Base-by-base conservation (phyloP, 176 grass and related monocot genomes). In the Zoysia japonica region DNA sequence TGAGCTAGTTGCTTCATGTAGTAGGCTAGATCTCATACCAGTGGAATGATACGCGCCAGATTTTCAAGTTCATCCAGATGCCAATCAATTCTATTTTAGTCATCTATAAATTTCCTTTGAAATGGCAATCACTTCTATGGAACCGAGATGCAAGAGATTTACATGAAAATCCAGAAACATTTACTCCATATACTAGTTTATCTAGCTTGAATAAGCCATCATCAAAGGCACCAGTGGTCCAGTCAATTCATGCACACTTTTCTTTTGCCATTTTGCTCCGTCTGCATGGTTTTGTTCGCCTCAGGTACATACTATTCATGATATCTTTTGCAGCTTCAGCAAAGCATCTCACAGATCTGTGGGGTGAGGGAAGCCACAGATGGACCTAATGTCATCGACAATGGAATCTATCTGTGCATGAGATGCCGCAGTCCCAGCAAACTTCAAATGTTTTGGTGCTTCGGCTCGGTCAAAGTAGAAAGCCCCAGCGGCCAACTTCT, bases 401-500 rank as follows among this genome's bases (percentile, higher is more conserved):
- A 97, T 83, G 1, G 70, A 80, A 78, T 86, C 82, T 45, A 92
- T 97, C 59, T 84, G 62, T 0, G 62, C 76, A 44, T 94, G 94
- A 8, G 94, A 94, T 39, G 61, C 9, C 13, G 85, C 83, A 4
- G 91, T 94, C 14, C 95, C 95, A 36, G 89, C 77, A 78, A 94
- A 83, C 51, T 63, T 69, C 67, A 97, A 83, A 90, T 97, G 95
- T 62, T 97, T 94, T 53, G 86, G 67, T 36, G 92, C 92, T 84
- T 92, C 91, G 11, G 80, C 83, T 42, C 95, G 85, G 65, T 97
- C 95, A n/a, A 97, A 97, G 84, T 94, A 97, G 79, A 97, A 97
- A 7, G 85, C 73, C 47, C 94, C 94, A 6, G 83, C 65, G 54
- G 81, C 64, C 55, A 94, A 77, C 15, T 94, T 94, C 68, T 97